Evolutionary conservation across 176 grass and related monocot species (phyloP).

Genomic region (Phyllostachys edulis): DNA sequence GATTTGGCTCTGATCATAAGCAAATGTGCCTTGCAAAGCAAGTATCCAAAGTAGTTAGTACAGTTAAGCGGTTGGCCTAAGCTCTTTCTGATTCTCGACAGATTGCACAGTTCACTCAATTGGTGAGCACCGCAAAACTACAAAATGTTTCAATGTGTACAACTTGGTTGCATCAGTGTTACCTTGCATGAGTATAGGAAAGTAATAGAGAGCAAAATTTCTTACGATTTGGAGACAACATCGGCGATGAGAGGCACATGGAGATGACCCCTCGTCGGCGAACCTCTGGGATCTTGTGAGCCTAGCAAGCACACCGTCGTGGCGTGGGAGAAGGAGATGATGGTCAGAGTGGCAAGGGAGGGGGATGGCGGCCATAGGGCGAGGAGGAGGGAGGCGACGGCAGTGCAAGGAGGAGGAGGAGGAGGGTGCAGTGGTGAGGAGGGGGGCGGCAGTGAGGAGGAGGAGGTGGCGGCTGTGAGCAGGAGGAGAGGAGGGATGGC

Average conservation of each 20-base stretch:
- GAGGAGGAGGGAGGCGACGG: too few relatives aligned
- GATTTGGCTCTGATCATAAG: conserved; percentile 39
- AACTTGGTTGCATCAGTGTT: background rate
- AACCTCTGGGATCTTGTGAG: conserved; percentile 71
- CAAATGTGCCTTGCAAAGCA: background rate
- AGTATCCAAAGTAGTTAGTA: background rate
- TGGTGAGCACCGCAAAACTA: background rate
- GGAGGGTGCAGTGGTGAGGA: too few relatives aligned
- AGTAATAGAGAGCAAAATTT: background rate
- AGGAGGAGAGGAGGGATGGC: too few relatives aligned
- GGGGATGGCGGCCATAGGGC: too few relatives aligned
- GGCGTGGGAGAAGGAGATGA: too few relatives aligned
- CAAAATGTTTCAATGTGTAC: background rate
- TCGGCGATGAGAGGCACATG: conserved; percentile 66
- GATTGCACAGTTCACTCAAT: background rate
- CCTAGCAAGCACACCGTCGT: conserved; percentile 64
- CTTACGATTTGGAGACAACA: conserved; percentile 65
- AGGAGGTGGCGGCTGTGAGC: too few relatives aligned
- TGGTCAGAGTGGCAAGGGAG: too few relatives aligned
- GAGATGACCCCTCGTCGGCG: conserved; percentile 59
- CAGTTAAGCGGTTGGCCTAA: background rate
- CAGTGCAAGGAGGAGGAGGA: too few relatives aligned
- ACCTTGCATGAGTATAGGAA: background rate
- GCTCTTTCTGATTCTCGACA: background rate
- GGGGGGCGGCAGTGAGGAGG: too few relatives aligned